These are phyloP conservation scores for Orbilia javanica DNA, from an alignment of 2,329 filamentous ascomycete species.

Conservation along the genomic window DNA sequence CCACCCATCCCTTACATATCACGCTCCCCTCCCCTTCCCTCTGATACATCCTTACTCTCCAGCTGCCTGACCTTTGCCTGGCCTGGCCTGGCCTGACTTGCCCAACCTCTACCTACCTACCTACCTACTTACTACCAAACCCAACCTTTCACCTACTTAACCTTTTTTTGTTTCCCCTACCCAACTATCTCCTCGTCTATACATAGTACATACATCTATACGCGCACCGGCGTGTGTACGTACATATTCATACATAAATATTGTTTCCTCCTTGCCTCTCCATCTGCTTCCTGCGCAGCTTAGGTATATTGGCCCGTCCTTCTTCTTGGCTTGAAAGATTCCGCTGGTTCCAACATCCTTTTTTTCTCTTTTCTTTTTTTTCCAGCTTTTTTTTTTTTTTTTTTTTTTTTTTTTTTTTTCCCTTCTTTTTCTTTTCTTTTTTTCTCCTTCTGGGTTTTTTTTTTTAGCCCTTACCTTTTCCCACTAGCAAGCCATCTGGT, in stretches of 20 bases:
- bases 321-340: constrained; percentile 14
- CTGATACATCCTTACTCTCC: background rate
- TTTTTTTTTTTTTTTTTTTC: background rate
- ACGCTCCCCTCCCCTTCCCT: background rate
- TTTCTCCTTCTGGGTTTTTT: background rate
- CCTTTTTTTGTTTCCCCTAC: background rate
- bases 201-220: background rate
- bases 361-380: background rate
- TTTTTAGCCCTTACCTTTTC: constrained; percentile 2
- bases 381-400: background rate
- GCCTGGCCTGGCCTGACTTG: no score
- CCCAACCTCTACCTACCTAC: constrained; percentile 6
- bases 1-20: no score
- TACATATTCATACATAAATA: background rate
- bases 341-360: background rate
- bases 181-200: background rate
- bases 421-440: background rate
- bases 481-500: constrained; percentile 34
- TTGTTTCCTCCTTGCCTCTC: background rate
- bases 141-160: background rate
- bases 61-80: background rate
- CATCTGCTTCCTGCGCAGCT: background rate
- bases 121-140: background rate
- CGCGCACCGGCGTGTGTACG: background rate
- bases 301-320: background rate